Percentiles rank a stretch among this genome's conserved stretches.
Conservation (phyloP, 139 green algal genomes). For the Closterium sp. region DNA sequence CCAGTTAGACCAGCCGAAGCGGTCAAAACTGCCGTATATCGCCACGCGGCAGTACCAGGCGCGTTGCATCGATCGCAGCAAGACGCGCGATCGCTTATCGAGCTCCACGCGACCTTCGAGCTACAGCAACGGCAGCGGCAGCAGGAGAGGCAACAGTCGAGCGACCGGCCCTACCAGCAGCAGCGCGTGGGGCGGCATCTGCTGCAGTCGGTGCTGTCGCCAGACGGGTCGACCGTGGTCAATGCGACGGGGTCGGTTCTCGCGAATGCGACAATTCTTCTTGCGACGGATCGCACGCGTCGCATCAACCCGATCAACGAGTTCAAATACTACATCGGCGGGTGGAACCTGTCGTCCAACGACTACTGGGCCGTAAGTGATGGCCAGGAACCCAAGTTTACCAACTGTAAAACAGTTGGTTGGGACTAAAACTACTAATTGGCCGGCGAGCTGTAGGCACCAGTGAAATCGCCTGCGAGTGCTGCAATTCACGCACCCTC, state of each 20-base stretch:
- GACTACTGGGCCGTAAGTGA: background rate
- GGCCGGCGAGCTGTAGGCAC: too few species aligned
- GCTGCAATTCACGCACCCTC: too few species aligned
- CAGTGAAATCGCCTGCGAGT: too few species aligned
- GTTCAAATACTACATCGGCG: background rate
- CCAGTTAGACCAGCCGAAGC: background rate
- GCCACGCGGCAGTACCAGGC: background rate
- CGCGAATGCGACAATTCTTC: background rate
- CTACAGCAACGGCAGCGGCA: background rate
- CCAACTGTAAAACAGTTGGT: too few species aligned
- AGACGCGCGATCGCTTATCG: background rate
- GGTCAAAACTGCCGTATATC: background rate
- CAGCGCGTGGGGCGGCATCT: background rate
- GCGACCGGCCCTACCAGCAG: background rate
- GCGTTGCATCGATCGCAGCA: background rate
- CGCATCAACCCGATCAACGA: background rate
- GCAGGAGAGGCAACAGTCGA: background rate
- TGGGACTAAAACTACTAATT: too few species aligned
- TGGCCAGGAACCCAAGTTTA: too few species aligned
- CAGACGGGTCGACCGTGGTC: background rate
- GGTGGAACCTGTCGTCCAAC: background rate
- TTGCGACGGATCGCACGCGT: background rate
- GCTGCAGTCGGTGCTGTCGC: background rate
- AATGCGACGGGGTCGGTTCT: background rate
- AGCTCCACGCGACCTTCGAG: background rate